Percentiles rank a stretch among this genome's conserved stretches.
Conservation (phyloP, 1,284 basidiomycete species). For the Ustilago loliicola region DNA sequence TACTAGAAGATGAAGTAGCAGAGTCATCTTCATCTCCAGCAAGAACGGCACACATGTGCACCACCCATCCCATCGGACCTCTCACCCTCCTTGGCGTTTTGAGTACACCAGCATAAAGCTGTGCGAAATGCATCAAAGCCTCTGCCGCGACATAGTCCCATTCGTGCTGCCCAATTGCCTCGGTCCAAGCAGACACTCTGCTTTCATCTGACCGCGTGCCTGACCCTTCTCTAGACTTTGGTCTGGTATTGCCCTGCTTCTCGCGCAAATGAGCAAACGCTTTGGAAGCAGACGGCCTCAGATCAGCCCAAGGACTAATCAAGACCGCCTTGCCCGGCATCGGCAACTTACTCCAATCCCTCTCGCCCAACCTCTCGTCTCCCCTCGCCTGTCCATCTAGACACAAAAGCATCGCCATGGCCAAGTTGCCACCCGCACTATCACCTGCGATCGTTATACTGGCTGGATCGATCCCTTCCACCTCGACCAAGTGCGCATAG, state of each 20-base stretch:
- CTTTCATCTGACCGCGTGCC: neutral
- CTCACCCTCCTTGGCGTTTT: slow-evolving; percentile 59
- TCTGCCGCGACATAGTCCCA: slow-evolving; percentile 68
- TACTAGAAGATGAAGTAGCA: neutral
- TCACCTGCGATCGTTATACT: slow-evolving; percentile 67
- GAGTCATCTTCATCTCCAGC: slow-evolving; percentile 38
- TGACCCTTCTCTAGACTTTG: neutral
- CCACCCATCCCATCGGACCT: slow-evolving; percentile 67
- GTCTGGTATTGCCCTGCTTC: neutral
- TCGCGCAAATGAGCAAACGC: slow-evolving; percentile 57
- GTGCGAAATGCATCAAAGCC: slow-evolving; percentile 67
- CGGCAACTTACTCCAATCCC: slow-evolving; percentile 64
- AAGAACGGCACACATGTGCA: slow-evolving; percentile 60
- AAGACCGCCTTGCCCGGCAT: slow-evolving; percentile 67
- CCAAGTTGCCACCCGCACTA: slow-evolving; percentile 66
- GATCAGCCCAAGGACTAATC: slow-evolving; percentile 68
- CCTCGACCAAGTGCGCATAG: slow-evolving; percentile 68
- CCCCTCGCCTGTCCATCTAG: slow-evolving; percentile 57
- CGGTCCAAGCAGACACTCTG: slow-evolving; percentile 49
- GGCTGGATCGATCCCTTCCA: slow-evolving; percentile 59
- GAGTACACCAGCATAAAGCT: slow-evolving; percentile 66
- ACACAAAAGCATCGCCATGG: slow-evolving; percentile 64
- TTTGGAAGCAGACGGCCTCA: slow-evolving; percentile 56
- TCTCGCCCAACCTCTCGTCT: slow-evolving; percentile 47
- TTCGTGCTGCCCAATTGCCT: slow-evolving; percentile 56